These are phyloP conservation scores for Linum usitatissimum DNA, from an alignment of 345 rosid genomes.

Conservation along the genomic window DNA sequence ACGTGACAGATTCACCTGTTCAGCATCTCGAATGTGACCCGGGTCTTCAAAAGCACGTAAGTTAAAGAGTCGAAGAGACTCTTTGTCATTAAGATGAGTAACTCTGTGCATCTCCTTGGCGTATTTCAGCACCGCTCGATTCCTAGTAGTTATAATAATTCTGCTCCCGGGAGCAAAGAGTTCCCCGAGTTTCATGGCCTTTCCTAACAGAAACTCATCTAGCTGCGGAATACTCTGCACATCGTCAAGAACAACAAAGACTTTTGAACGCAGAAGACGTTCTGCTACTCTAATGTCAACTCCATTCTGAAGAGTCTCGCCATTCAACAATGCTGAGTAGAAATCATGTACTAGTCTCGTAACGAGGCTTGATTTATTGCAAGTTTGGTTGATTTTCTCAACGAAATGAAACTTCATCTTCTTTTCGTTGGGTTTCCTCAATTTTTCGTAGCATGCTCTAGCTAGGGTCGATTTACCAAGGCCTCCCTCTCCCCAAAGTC, in stretches of 20 bases:
- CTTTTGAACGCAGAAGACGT: neutral
- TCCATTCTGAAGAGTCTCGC: neutral
- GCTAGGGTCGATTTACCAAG: too few species aligned
- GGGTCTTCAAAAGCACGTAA: neutral
- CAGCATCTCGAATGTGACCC: neutral
- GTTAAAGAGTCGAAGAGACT: neutral
- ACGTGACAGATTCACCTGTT: neutral
- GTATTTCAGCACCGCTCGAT: neutral
- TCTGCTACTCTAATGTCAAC: neutral
- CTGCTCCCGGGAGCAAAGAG: neutral
- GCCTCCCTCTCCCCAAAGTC: too few species aligned
- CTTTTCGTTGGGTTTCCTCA: too few species aligned
- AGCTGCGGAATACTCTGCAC: neutral
- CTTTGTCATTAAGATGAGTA: neutral
- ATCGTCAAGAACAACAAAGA: neutral
- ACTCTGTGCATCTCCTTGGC: neutral
- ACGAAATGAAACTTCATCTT: neutral
- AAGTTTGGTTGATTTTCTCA: neutral
- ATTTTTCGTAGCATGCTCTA: too few species aligned
- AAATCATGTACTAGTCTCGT: neutral
- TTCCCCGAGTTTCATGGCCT: neutral
- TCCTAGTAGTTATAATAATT: neutral
- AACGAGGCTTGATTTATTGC: neutral
- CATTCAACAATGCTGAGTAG: neutral
- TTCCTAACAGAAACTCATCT: neutral